These are phyloP conservation scores for Pilaira anomala DNA, from an alignment of 192 early-diverging fungal species.

Conservation along the genomic window DNA sequence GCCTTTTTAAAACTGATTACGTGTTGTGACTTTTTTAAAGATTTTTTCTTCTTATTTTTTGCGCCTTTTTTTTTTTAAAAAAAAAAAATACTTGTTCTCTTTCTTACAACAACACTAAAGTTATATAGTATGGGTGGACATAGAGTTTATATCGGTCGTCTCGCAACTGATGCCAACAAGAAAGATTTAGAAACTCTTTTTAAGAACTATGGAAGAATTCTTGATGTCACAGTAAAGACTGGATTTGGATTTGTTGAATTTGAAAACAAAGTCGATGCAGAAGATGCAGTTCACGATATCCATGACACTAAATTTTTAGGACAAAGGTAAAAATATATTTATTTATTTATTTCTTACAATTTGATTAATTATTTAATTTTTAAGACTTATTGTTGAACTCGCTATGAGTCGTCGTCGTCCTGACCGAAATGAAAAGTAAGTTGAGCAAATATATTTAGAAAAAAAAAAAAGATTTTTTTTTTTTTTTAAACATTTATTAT, in stretches of 20 bases:
- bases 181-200: conserved; percentile 82
- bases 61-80: no score
- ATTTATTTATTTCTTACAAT: background rate
- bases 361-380: background rate
- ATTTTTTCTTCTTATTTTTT: no score
- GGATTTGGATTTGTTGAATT: conserved; percentile 97
- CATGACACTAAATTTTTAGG: conserved; percentile 81
- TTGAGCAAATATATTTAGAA: background rate
- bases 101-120: no score
- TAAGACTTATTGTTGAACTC: conserved; percentile 77
- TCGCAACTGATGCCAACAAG: conserved; percentile 80
- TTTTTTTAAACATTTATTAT: no score
- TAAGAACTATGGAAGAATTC: conserved; percentile 76
- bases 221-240: conserved; percentile 75
- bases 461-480: background rate
- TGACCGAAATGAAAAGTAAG: conserved; percentile 34
- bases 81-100: no score
- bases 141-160: conserved; percentile 75
- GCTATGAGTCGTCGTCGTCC: conserved; percentile 63
- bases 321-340: conserved; percentile 68
- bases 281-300: conserved; percentile 84
- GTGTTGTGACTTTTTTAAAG: no score
- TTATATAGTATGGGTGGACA: conserved; percentile 17
- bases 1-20: no score
- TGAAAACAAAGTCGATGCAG: conserved; percentile 79